A percentile compares a stretch with the other conserved stretches of the same genome.
phyloP scores from a whole-genome alignment of 2,329 filamentous ascomycete genomes.

The Pseudogymnoascus sp. region DNA sequence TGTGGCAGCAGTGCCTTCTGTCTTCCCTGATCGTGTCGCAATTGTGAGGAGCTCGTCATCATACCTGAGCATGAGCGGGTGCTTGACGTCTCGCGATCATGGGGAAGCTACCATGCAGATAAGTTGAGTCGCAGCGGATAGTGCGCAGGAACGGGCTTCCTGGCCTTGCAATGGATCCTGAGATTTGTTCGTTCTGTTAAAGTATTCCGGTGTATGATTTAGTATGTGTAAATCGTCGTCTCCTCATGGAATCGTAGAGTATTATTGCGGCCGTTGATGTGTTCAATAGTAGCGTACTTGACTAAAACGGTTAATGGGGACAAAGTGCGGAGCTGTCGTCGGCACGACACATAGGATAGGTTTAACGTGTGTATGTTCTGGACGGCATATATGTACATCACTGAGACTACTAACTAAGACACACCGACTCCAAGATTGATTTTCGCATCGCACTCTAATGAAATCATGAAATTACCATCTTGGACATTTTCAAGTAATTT shows the following conservation, averaged over 20 bases:
- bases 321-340: constrained; percentile 7
- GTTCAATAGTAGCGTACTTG: constrained; percentile 7
- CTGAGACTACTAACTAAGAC: not conserved
- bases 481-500: constrained; percentile 48
- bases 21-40: constrained; percentile 6
- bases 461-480: constrained; percentile 28
- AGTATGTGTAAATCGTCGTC: not conserved
- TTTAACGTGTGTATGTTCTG: not conserved
- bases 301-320: constrained; percentile 8
- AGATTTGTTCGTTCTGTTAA: not conserved
- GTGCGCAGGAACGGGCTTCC: not conserved
- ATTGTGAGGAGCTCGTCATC: constrained; percentile 7
- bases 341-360: constrained; percentile 4
- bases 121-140: not conserved
- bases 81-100: constrained; percentile 5
- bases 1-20: constrained; percentile 4
- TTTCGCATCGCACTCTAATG: constrained; percentile 12
- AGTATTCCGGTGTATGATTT: not conserved
- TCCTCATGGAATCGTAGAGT: not conserved
- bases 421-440: constrained; percentile 17
- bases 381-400: constrained; percentile 3
- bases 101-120: constrained; percentile 5
- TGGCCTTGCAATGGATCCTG: not conserved
- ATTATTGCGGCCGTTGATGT: constrained; percentile 4
- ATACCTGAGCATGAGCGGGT: constrained; percentile 5